phyloP scores from a whole-genome alignment of 805 yeast genomes.

The Yamadazyma laniorum region DNA sequence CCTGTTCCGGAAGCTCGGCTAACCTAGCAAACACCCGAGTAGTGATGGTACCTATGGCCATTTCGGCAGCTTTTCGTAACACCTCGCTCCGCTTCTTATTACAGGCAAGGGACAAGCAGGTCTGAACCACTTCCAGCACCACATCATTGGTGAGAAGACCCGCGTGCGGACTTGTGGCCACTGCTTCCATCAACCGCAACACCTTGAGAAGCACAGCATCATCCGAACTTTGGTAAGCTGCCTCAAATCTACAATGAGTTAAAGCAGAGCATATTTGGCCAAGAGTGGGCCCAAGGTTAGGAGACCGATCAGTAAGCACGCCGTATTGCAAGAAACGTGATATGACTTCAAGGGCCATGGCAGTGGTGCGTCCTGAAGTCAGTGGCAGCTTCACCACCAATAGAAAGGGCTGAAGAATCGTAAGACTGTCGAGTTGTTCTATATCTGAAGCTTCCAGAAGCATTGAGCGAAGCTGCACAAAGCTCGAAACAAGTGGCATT shows the following conservation, averaged over 20 bases:
- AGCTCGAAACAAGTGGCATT: conserved; percentile 67
- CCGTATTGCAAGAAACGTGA: conserved; percentile 69
- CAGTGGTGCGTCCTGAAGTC: conserved; percentile 83
- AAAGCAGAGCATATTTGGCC: conserved; percentile 70
- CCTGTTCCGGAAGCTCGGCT: conserved; percentile 17
- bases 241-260: conserved; percentile 94
- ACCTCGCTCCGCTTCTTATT: conserved; percentile 90
- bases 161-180: conserved; percentile 65
- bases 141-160: conserved; percentile 73
- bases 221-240: conserved; percentile 87
- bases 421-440: conserved; percentile 62
- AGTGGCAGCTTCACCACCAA: conserved; percentile 78
- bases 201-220: conserved; percentile 88
- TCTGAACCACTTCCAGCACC: conserved; percentile 84
- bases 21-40: conserved; percentile 64
- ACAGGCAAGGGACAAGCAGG: conserved; percentile 87
- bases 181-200: conserved; percentile 63
- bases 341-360: conserved; percentile 73
- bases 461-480: conserved; percentile 74
- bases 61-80: conserved; percentile 83
- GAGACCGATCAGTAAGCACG: conserved; percentile 56
- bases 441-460: conserved; percentile 54
- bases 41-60: conserved; percentile 70
- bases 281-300: conserved; percentile 55
- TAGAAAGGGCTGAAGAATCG: conserved; percentile 82